Evolutionary conservation across 164 flowering plant species (phyloP).

Genomic region (Chimonanthus salicifolius): DNA sequence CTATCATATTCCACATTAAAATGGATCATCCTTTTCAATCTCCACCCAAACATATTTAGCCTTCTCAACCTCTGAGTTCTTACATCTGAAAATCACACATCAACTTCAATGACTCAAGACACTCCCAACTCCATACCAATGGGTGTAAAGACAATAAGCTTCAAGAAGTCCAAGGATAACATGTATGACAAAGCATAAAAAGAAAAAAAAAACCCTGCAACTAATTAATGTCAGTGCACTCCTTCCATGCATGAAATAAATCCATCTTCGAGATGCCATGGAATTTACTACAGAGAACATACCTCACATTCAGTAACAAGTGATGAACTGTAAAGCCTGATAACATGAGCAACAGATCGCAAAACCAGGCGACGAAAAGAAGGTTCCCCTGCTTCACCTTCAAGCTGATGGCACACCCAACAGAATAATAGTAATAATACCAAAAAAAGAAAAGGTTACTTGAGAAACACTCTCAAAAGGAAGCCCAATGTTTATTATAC

Average conservation of each 20-base stretch:
- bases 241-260: too few relatives aligned
- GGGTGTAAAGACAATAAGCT: too few relatives aligned
- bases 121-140: too few relatives aligned
- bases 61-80: too few relatives aligned
- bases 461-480: neutral
- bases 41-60: too few relatives aligned
- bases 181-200: neutral
- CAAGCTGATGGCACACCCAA: constrained; percentile 46
- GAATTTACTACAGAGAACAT: constrained; percentile 5
- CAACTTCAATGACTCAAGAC: too few relatives aligned
- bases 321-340: constrained; percentile 86
- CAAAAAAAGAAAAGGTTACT: neutral
- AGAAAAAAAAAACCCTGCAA: neutral
- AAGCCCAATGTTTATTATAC: neutral
- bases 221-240: too few relatives aligned
- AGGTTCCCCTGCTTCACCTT: constrained; percentile 96
- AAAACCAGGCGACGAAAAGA: constrained; percentile 88
- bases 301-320: constrained; percentile 97
- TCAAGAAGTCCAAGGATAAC: too few relatives aligned
- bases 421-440: neutral
- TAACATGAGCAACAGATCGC: constrained; percentile 93
- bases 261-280: too few relatives aligned
- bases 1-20: too few relatives aligned
- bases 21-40: too few relatives aligned
- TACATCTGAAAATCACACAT: too few relatives aligned